Evolutionary conservation across 495 filamentous ascomycete species (phyloP), one percentile per base, ranked within the genome.

Genomic region (Glarea lozoyensis): DNA sequence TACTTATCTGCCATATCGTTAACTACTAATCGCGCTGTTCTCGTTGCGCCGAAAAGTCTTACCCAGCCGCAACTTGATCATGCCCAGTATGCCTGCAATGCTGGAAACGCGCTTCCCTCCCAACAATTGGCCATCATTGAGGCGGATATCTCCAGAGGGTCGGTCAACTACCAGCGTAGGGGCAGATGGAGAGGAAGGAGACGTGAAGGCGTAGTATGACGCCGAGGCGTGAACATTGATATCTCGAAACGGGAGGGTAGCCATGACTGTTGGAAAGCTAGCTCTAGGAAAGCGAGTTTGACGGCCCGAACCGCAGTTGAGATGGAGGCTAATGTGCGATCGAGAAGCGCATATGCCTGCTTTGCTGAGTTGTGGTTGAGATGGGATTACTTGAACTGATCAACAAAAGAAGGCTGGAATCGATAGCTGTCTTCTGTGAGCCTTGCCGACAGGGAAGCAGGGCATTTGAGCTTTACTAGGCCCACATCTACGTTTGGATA

Each of bases 171-270:
- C 81, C 12, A 98, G 75, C 10, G 88, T 84, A 9, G 86, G 86
- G 21, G 88, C 78, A 60, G 84, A 77, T 46, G 88, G 90, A 10
- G 87, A 88, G 3, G 93, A 97, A 9, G 92, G 93, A 2, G 92
- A 98, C 16, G 85, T 86, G 65, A 98, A 98, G 52, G 88, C 87
- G 72, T 98, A 98, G 57, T 90, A 81, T 43, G 89, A 87, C 42
- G 84, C 65, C 1, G 92, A 90, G 32, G 86, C 80, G 57, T 94
- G 86, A 64, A 97, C 75, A 61, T 95, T 97, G 70, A 97, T 88
- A 72, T 97, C 92, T 54, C 90, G 76, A 61, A 88, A 98, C 6
- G 92, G 92, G 48, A 89, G 73, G 31, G 79, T 64, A 30, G 72
- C 64, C 82, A 84, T 84, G 37, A 58, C 60, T 54, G 53, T 22